A percentile compares a stretch with the other conserved stretches of the same genome.
Conservation (phyloP, 768 basidiomycete species). For the Boletus insuetus region DNA sequence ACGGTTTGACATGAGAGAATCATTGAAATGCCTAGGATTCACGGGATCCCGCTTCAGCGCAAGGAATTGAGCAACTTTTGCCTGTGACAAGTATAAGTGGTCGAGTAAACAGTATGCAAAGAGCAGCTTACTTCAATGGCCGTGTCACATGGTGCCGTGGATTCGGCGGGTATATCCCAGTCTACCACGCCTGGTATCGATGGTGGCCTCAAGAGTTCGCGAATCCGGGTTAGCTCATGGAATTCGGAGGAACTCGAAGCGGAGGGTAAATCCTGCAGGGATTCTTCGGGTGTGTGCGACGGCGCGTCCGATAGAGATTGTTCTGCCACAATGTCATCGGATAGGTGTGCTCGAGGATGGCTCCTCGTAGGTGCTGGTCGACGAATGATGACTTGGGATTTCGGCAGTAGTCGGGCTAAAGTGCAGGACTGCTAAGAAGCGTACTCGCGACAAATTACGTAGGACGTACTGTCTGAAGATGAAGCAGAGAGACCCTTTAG, state of each 20-base stretch:
- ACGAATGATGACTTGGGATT: constrained; percentile 61
- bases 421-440: not conserved
- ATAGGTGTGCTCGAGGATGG: constrained; percentile 48
- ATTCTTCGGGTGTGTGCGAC: constrained; percentile 16
- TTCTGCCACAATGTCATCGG: constrained; percentile 40
- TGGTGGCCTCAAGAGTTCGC: constrained; percentile 57
- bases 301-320: constrained; percentile 1
- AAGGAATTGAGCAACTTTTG: constrained; percentile 79
- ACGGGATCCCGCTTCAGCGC: constrained; percentile 59
- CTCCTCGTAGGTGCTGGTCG: constrained; percentile 45
- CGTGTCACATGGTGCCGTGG: constrained; percentile 56
- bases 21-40: constrained; percentile 89
- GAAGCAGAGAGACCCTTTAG: constrained; percentile 34
- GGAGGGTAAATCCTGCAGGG: constrained; percentile 10
- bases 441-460: not conserved
- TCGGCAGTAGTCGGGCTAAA: constrained; percentile 42
- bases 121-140: constrained; percentile 50
- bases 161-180: constrained; percentile 74
- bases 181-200: constrained; percentile 61
- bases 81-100: constrained; percentile 40
- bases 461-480: constrained; percentile 29
- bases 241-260: constrained; percentile 20
- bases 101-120: not conserved
- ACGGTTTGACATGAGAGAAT: constrained; percentile 88
- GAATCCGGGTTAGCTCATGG: constrained; percentile 54